A percentile compares a stretch with the other conserved stretches of the same genome.
These are phyloP conservation scores for Pseudovirgaria hyperparasitica DNA, from an alignment of 2,329 filamentous ascomycete species.

Conservation along the genomic window DNA sequence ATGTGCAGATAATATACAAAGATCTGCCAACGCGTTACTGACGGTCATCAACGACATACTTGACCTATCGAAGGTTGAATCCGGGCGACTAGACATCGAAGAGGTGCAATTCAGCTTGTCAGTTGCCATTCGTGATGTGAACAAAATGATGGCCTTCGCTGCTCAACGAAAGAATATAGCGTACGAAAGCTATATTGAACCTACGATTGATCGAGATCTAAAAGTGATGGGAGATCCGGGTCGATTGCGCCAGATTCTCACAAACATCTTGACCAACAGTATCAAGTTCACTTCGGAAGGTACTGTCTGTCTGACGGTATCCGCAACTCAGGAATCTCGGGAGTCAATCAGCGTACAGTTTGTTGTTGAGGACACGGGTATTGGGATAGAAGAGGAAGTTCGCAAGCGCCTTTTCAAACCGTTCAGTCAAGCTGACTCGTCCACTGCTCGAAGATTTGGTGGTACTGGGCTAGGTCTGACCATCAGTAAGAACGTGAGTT, in stretches of 20 bases:
- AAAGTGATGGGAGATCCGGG: constrained; percentile 81
- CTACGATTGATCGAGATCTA: constrained; percentile 51
- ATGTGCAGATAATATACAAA: constrained; percentile 64
- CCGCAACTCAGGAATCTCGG: constrained; percentile 48
- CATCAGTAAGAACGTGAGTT: constrained; percentile 59
- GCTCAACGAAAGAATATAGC: constrained; percentile 67
- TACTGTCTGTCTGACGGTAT: constrained; percentile 45
- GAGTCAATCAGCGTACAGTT: constrained; percentile 59
- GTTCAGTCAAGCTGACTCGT: constrained; percentile 71
- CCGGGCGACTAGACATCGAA: constrained; percentile 63
- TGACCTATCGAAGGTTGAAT: constrained; percentile 80
- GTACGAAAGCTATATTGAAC: constrained; percentile 53
- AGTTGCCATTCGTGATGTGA: constrained; percentile 63
- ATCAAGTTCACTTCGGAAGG: constrained; percentile 28
- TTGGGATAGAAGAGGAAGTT: constrained; percentile 70
- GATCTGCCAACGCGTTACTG: constrained; percentile 67
- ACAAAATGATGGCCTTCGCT: constrained; percentile 77
- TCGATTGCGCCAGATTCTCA: constrained; percentile 70
- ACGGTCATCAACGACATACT: constrained; percentile 87
- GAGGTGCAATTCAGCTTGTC: constrained; percentile 69
- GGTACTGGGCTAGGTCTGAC: constrained; percentile 68
- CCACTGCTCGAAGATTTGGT: constrained; percentile 65
- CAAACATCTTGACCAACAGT: constrained; percentile 54
- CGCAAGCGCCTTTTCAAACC: constrained; percentile 62
- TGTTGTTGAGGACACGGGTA: constrained; percentile 63